Evolutionary conservation across 1,284 basidiomycete species (phyloP), one percentile per base, ranked within the genome.

Genomic region (Trichosporon coremiiforme): DNA sequence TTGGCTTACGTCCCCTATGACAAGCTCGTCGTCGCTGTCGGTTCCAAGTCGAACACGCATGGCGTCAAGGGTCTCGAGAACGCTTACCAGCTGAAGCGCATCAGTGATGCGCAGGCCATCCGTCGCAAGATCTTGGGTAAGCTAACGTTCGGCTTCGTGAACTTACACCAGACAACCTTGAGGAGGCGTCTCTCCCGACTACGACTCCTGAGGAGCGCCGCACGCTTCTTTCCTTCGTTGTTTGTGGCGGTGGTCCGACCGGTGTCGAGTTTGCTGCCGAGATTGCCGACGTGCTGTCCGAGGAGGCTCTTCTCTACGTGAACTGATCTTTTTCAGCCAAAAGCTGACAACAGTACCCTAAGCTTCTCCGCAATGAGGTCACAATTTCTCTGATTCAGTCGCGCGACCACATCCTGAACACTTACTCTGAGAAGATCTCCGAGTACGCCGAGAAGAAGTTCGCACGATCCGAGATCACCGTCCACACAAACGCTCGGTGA

Each of bases 231-330:
- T 95, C 92, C 76, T 98, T 99, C 78, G 94, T 99, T 45, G 88
- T 99, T 10, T 98, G 95, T 76, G 97, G 97, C 68, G 97, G 97
- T 66, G 96, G 96, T 1, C 97, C 97, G 0, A 99, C 96, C 0
- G 95, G 95, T 70, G 90, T 85, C 63, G 93, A 95, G 81, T 94
- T 94, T 75, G 89, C 92, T 0, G 93, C 93, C 8, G 94, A 96
- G 81, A 82, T 97, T 69, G 89, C 92, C 72, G 94, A 97, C 80
- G 86, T 96, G 55, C 85, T 95, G 68, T 88, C 89, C 69, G 87
- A 89, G 33, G 94, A 97, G 73, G 87, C 95, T 4, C 79, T 85
- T n/a, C 83, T 84, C 53, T 84, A 85, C 63, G 82, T 83, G 65
- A 73, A 80, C n/a, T n/a, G n/a, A n/a, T n/a, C n/a, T n/a, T 1